These are phyloP conservation scores for Suaeda aralocaspica DNA, from an alignment of 148 eudicot species.

Conservation along the genomic window DNA sequence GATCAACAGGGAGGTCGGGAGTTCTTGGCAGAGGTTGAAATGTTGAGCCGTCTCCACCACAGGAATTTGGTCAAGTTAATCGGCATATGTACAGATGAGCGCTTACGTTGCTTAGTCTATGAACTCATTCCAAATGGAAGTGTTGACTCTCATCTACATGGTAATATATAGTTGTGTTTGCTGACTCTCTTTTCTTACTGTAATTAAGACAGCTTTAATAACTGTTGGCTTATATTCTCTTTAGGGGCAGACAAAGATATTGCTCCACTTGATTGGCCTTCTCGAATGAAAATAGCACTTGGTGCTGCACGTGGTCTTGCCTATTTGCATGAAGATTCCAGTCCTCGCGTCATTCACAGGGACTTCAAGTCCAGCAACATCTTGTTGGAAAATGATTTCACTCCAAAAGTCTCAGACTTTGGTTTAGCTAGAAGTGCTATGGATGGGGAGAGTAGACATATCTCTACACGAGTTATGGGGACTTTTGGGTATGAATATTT, in stretches of 20 bases:
- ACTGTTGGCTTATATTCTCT: conserved; percentile 2
- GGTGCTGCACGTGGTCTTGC: conserved; percentile 98
- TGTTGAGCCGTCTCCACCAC: conserved; percentile 95
- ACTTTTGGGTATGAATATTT: conserved; percentile 71
- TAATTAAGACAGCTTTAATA: neutral
- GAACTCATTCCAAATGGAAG: conserved; percentile 89
- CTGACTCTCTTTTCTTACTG: neutral
- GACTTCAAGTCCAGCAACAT: conserved; percentile 96
- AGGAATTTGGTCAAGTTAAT: conserved; percentile 86
- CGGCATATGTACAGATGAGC: conserved; percentile 82
- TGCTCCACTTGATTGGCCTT: conserved; percentile 79
- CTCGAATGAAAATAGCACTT: conserved; percentile 76
- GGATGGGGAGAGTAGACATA: conserved; percentile 67
- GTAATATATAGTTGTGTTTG: conserved; percentile 30
- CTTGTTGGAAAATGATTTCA: conserved; percentile 82
- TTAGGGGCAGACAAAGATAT: conserved; percentile 65
- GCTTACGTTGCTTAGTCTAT: conserved; percentile 66
- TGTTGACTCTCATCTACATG: conserved; percentile 90
- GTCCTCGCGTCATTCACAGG: conserved; percentile 91
- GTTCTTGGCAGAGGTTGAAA: conserved; percentile 88
- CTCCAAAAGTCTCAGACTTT: conserved; percentile 97
- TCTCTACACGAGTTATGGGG: conserved; percentile 96
- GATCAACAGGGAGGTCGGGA: conserved; percentile 94
- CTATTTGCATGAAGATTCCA: conserved; percentile 95
- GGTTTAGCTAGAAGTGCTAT: conserved; percentile 85